Evolutionary conservation across 441 rosid genomes (phyloP).

Genomic region (Erodium moschatum): DNA sequence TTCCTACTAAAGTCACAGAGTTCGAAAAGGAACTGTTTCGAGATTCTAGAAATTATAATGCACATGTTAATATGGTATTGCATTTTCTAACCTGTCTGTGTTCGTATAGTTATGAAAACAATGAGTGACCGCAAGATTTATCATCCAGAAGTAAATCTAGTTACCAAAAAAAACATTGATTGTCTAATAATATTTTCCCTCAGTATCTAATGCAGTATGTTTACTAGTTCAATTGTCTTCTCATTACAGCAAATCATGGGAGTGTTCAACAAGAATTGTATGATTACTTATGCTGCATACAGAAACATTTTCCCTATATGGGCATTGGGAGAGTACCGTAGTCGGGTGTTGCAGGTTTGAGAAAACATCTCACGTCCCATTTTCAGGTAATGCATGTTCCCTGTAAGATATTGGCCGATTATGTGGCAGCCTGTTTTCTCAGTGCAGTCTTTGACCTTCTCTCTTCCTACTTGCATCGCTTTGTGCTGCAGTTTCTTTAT

Average conservation of each 20-base stretch:
- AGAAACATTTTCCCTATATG: conserved; percentile 10
- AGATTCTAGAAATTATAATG: not conserved
- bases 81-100: not conserved
- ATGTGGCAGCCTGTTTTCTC: not conserved
- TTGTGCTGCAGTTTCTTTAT: too few species aligned
- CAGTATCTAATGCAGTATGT: not conserved
- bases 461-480: too few species aligned
- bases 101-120: not conserved
- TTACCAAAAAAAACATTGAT: not conserved
- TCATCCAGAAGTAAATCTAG: too few species aligned
- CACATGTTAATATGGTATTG: not conserved
- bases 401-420: not conserved
- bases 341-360: not conserved
- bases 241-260: conserved; percentile 9
- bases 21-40: not conserved
- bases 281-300: conserved; percentile 1
- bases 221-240: not conserved
- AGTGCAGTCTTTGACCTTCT: not conserved
- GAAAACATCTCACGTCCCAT: not conserved
- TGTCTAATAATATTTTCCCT: not conserved
- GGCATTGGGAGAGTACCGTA: conserved; percentile 7
- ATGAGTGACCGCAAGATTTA: too few species aligned
- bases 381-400: not conserved
- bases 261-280: conserved; percentile 9
- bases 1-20: not conserved